phyloP scores from a whole-genome alignment of 495 filamentous ascomycete species.

The Cercophora newfieldiana region DNA sequence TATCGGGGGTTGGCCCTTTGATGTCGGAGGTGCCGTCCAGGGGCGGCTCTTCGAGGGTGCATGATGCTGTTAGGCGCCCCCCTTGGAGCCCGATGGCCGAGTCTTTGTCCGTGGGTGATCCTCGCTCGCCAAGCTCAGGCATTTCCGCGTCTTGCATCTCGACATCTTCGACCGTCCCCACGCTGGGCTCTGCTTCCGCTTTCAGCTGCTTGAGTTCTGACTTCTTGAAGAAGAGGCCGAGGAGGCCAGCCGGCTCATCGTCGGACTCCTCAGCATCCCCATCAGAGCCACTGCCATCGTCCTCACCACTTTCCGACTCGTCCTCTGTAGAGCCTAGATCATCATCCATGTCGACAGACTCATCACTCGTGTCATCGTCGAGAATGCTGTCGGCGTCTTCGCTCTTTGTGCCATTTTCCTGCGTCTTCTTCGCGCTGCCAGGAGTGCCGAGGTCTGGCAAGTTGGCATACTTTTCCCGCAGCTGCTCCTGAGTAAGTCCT shows the following conservation, averaged over 20 bases:
- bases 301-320: constrained; percentile 50
- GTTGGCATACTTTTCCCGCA: constrained; percentile 75
- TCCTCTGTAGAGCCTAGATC: constrained; percentile 72
- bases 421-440: constrained; percentile 11
- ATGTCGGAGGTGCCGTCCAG: not conserved
- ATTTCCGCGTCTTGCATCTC: constrained; percentile 39
- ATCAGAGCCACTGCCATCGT: constrained; percentile 42
- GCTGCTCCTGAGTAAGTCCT: constrained; percentile 73
- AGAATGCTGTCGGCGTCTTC: constrained; percentile 35
- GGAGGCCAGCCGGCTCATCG: constrained; percentile 56
- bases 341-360: constrained; percentile 87
- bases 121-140: constrained; percentile 24
- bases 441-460: constrained; percentile 46
- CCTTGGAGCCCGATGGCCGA: not conserved
- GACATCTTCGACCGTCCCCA: constrained; percentile 25
- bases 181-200: constrained; percentile 22
- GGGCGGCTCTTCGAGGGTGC: constrained; percentile 23
- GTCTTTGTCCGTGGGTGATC: not conserved
- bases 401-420: constrained; percentile 20
- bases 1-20: not conserved
- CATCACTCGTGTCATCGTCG: constrained; percentile 69
- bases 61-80: not conserved
- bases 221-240: constrained; percentile 64
- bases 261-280: constrained; percentile 55
- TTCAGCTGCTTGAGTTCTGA: constrained; percentile 49